Conservation (phyloP, 2,329 filamentous ascomycete genomes). For the Colletotrichum somersetense region DNA sequence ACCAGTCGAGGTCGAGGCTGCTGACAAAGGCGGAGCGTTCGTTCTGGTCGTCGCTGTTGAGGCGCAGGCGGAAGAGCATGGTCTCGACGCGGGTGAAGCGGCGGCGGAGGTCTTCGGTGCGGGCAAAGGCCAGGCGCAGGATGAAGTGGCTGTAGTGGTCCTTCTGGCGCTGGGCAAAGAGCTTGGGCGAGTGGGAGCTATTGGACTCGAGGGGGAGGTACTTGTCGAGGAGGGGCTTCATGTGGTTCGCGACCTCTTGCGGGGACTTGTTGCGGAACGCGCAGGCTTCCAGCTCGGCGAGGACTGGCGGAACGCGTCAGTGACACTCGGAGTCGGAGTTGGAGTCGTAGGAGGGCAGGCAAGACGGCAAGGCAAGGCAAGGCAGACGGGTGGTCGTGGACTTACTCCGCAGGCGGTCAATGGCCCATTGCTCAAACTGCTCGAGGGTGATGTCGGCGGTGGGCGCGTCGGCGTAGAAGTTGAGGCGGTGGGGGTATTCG, state of each 20-base stretch:
- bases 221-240: slow-evolving; percentile 89
- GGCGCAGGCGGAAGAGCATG: slow-evolving; percentile 86
- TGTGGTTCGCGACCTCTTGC: slow-evolving; percentile 85
- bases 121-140: slow-evolving; percentile 89
- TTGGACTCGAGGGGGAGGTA: slow-evolving; percentile 85
- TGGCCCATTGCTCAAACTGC: slow-evolving; percentile 99
- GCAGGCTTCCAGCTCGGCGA: slow-evolving; percentile 92
- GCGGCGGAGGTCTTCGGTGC: slow-evolving; percentile 88
- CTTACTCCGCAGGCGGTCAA: slow-evolving; percentile 85
- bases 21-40: slow-evolving; percentile 84
- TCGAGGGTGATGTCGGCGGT: slow-evolving; percentile 96
- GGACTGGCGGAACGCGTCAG: slow-evolving; percentile 63
- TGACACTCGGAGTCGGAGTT: background rate
- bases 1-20: slow-evolving; percentile 86
- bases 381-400: background rate
- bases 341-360: too few relatives aligned
- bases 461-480: slow-evolving; percentile 90
- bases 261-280: slow-evolving; percentile 91
- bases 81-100: slow-evolving; percentile 90
- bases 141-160: slow-evolving; percentile 99
- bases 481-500: slow-evolving; percentile 87
- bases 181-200: slow-evolving; percentile 69
- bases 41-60: slow-evolving; percentile 78
- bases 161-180: slow-evolving; percentile 84
- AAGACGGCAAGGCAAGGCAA: background rate